A percentile compares a stretch with the other conserved stretches of the same genome.
Evolutionary conservation across 2,329 filamentous ascomycete genomes (phyloP).

Genomic region (Furcasterigmium sp.): DNA sequence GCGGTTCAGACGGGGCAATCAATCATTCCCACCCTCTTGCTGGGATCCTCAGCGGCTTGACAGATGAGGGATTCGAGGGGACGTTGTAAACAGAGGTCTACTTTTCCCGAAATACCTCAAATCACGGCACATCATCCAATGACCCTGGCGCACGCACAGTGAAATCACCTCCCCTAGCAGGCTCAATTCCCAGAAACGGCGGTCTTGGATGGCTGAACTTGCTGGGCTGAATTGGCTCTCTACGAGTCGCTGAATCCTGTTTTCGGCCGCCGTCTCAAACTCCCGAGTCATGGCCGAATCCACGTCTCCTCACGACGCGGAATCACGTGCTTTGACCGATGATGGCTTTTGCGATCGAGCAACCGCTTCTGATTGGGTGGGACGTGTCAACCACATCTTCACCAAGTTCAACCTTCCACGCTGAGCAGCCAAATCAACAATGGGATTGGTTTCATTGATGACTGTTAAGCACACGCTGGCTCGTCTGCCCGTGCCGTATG

Average conservation of each 20-base stretch:
- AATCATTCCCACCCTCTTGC: too few species aligned
- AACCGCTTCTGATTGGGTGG: not conserved
- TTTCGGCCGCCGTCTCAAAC: not conserved
- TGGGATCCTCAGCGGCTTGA: too few species aligned
- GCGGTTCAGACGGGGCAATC: too few species aligned
- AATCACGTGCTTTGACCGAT: constrained; percentile 20
- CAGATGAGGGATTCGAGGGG: too few species aligned
- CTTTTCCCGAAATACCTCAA: not conserved
- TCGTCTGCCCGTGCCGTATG: constrained; percentile 26
- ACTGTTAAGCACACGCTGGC: constrained; percentile 30
- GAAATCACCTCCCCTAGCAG: not conserved
- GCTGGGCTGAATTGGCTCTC: too few species aligned
- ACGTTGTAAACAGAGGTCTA: too few species aligned
- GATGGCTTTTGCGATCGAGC: not conserved
- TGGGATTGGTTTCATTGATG: not conserved
- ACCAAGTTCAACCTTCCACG: too few species aligned
- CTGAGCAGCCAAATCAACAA: too few species aligned
- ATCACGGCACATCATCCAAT: not conserved
- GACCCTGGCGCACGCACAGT: too few species aligned
- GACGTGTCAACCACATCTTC: not conserved
- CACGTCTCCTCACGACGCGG: constrained; percentile 16
- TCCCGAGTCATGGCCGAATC: not conserved
- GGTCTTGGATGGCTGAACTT: too few species aligned
- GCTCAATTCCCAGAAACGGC: not conserved
- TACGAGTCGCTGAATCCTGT: not conserved